Evolutionary conservation across 2,329 filamentous ascomycete genomes (phyloP).

Genomic region (Ophiocordyceps camponoti-saundersi): DNA sequence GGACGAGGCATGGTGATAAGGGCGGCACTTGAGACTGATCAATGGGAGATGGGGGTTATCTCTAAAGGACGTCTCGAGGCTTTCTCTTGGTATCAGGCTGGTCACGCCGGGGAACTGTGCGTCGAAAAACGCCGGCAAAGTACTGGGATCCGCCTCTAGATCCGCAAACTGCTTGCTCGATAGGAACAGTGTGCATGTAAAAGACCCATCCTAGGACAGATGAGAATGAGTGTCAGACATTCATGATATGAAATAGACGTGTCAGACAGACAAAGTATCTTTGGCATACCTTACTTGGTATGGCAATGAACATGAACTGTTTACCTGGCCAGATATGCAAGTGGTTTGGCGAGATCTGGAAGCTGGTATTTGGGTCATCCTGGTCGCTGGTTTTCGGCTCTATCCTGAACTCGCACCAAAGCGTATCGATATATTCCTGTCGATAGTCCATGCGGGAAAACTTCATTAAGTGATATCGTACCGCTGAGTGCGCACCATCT

Average conservation of each 20-base stretch:
- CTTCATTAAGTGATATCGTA: slow-evolving; percentile 92
- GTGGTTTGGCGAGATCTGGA: slow-evolving; percentile 78
- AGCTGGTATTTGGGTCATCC: slow-evolving; percentile 26
- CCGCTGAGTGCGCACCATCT: slow-evolving; percentile 85
- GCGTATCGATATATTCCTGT: slow-evolving; percentile 87
- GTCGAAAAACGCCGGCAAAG: slow-evolving; percentile 59
- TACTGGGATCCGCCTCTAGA: slow-evolving; percentile 45
- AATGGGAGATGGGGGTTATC: slow-evolving; percentile 80
- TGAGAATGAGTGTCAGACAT: background rate
- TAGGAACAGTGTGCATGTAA: slow-evolving; percentile 57
- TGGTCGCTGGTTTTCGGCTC: slow-evolving; percentile 23
- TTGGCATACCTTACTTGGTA: slow-evolving; percentile 46
- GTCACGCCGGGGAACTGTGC: slow-evolving; percentile 76
- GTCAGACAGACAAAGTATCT: background rate
- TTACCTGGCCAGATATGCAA: slow-evolving; percentile 94
- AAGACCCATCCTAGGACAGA: background rate
- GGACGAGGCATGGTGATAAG: slow-evolving; percentile 63
- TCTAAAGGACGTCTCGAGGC: slow-evolving; percentile 58
- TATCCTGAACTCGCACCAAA: slow-evolving; percentile 95
- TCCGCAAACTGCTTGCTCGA: slow-evolving; percentile 50
- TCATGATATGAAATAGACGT: background rate
- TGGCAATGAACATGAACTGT: slow-evolving; percentile 96
- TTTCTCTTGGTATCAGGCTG: slow-evolving; percentile 45
- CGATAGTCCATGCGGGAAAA: slow-evolving; percentile 77
- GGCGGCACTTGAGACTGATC: slow-evolving; percentile 83